Conservation (phyloP, 805 yeast species). For the Teunomyces kruisii region DNA sequence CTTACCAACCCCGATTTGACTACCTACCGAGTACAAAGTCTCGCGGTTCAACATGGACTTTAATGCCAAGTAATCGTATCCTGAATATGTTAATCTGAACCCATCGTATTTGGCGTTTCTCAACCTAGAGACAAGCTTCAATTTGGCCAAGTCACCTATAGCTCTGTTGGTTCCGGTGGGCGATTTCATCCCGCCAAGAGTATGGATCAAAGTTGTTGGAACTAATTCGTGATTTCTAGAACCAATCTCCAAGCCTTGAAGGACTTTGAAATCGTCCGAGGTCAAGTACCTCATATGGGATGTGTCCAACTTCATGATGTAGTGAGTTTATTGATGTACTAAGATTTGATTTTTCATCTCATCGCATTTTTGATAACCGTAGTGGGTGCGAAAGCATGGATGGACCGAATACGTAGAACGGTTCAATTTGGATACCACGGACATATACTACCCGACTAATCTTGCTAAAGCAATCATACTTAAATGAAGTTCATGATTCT, state of each 20-base stretch:
- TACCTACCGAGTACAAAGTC: conserved; percentile 74
- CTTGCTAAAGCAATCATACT: too few relatives aligned
- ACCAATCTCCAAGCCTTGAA: conserved; percentile 88
- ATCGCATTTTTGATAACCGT: conserved; percentile 5
- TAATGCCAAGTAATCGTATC: conserved; percentile 90
- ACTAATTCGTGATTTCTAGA: conserved; percentile 92
- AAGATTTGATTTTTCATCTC: conserved; percentile 5
- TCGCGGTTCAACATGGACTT: conserved; percentile 77
- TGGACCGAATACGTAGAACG: not conserved
- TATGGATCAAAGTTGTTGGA: conserved; percentile 81
- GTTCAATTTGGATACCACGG: too few relatives aligned
- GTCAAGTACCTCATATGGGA: conserved; percentile 92
- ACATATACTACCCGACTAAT: too few relatives aligned
- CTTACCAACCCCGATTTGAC: conserved; percentile 93
- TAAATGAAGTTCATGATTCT: too few relatives aligned
- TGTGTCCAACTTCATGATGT: conserved; percentile 83
- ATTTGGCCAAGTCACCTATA: conserved; percentile 83
- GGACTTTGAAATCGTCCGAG: conserved; percentile 84
- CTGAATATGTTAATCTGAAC: conserved; percentile 81
- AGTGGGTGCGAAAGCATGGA: not conserved
- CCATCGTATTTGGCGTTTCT: conserved; percentile 96
- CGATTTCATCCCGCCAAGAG: conserved; percentile 73
- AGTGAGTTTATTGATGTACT: not conserved
- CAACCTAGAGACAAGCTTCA: conserved; percentile 71
- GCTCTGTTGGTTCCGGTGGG: conserved; percentile 75